Conservation (phyloP, 306 rosid species). For the Dryas alaskensis region DNA sequence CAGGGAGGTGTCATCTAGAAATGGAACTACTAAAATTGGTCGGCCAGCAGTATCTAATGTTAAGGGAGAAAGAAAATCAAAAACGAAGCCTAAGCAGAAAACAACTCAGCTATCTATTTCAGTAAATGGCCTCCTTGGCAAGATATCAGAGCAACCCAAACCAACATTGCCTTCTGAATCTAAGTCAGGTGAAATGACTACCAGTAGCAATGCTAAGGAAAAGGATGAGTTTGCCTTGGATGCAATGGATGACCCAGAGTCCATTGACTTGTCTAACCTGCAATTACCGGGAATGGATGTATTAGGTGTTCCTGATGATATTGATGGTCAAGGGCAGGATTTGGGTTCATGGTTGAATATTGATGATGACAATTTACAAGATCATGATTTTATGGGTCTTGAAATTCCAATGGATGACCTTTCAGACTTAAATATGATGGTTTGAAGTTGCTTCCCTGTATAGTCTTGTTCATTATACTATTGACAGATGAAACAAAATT, state of each 20-base stretch:
- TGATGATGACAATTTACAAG: constrained; percentile 87
- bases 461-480: constrained; percentile 93
- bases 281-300: constrained; percentile 94
- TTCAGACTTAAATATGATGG: constrained; percentile 92
- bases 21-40: constrained; percentile 80
- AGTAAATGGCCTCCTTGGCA: constrained; percentile 88
- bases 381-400: constrained; percentile 96
- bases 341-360: constrained; percentile 95
- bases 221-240: constrained; percentile 62
- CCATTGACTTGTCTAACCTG: constrained; percentile 82
- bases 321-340: constrained; percentile 83
- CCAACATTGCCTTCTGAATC: constrained; percentile 58
- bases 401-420: constrained; percentile 99
- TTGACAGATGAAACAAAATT: constrained; percentile 81
- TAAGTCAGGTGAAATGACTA: constrained; percentile 53
- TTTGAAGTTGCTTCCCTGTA: constrained; percentile 94
- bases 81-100: constrained; percentile 96
- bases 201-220: constrained; percentile 53
- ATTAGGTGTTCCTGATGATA: constrained; percentile 76
- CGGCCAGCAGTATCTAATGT: constrained; percentile 69
- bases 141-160: constrained; percentile 77
- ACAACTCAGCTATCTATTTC: constrained; percentile 89
- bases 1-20: constrained; percentile 82
- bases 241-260: constrained; percentile 66
- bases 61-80: constrained; percentile 89